phyloP scores from a whole-genome alignment of 495 filamentous ascomycete species.

The Parmelia sp. region DNA sequence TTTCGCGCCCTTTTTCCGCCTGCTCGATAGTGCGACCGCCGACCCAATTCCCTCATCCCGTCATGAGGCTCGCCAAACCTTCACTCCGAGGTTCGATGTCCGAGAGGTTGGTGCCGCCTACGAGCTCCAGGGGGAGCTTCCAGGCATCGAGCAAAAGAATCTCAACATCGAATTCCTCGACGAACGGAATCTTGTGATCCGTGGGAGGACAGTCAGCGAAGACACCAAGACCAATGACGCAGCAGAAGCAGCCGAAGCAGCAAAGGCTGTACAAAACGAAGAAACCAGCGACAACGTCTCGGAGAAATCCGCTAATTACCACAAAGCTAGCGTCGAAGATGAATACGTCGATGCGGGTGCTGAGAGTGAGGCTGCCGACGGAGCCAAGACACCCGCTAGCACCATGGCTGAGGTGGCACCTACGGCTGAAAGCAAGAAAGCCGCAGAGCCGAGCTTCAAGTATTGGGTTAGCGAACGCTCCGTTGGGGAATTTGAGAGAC shows the following conservation, averaged over 20 bases:
- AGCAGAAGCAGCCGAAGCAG: slow-evolving; percentile 30
- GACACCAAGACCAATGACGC: slow-evolving; percentile 33
- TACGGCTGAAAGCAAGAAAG: neutral
- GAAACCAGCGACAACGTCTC: slow-evolving; percentile 33
- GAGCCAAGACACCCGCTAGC: slow-evolving; percentile 27
- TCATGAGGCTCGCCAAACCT: slow-evolving; percentile 34
- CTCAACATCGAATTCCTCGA: slow-evolving; percentile 82
- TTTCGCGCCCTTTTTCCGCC: slow-evolving; percentile 19
- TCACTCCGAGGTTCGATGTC: slow-evolving; percentile 75
- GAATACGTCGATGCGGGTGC: slow-evolving; percentile 40
- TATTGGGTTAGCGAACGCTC: slow-evolving; percentile 80
- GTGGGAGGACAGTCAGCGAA: slow-evolving; percentile 57
- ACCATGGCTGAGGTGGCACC: slow-evolving; percentile 19
- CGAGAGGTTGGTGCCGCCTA: slow-evolving; percentile 61
- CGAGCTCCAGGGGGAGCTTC: slow-evolving; percentile 82
- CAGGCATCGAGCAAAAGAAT: slow-evolving; percentile 71
- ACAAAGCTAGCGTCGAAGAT: slow-evolving; percentile 63
- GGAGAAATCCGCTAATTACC: slow-evolving; percentile 24
- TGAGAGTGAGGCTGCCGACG: slow-evolving; percentile 29
- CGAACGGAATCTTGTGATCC: slow-evolving; percentile 64
- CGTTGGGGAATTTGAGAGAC: slow-evolving; percentile 71
- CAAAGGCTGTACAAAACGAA: slow-evolving; percentile 17
- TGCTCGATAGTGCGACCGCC: slow-evolving; percentile 21
- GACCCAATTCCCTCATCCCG: slow-evolving; percentile 16
- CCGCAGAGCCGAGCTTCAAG: slow-evolving; percentile 40